These are phyloP conservation scores for Leccinum imitatum DNA, from an alignment of 768 basidiomycete genomes.

Conservation along the genomic window DNA sequence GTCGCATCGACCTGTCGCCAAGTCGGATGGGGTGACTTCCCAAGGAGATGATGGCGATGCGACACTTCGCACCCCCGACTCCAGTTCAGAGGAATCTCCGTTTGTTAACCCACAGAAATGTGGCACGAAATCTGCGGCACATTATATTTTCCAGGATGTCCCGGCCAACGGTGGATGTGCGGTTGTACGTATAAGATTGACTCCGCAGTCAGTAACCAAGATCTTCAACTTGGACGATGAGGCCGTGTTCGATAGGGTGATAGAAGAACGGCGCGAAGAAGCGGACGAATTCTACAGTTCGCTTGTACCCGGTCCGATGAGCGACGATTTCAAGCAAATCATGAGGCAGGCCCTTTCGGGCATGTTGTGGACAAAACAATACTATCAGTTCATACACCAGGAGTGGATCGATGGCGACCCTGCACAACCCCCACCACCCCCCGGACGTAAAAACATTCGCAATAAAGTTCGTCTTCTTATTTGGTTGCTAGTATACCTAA, in stretches of 20 bases:
- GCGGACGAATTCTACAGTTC: slow-evolving; percentile 94
- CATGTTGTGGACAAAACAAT: slow-evolving; percentile 99
- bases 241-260: slow-evolving; percentile 78
- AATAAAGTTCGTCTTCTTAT: slow-evolving; percentile 59
- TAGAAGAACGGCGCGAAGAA: slow-evolving; percentile 90
- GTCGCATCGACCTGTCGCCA: slow-evolving; percentile 64
- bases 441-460: slow-evolving; percentile 78
- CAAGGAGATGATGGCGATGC: background rate
- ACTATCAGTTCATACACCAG: slow-evolving; percentile 93
- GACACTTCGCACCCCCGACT: background rate
- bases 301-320: slow-evolving; percentile 79
- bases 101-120: slow-evolving; percentile 85
- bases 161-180: slow-evolving; percentile 92
- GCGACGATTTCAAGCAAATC: slow-evolving; percentile 91
- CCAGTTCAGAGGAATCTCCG: background rate
- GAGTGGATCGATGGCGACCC: slow-evolving; percentile 97
- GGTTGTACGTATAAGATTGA: slow-evolving; percentile 92
- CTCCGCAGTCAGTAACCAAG: slow-evolving; percentile 68
- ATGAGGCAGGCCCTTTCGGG: slow-evolving; percentile 95
- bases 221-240: slow-evolving; percentile 87
- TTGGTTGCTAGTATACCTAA: background rate
- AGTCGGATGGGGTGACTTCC: slow-evolving; percentile 28
- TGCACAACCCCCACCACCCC: slow-evolving; percentile 91
- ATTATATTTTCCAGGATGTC: slow-evolving; percentile 84
- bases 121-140: slow-evolving; percentile 93